Conservation (phyloP, 768 basidiomycete genomes). For the Termitomyces sp. region DNA sequence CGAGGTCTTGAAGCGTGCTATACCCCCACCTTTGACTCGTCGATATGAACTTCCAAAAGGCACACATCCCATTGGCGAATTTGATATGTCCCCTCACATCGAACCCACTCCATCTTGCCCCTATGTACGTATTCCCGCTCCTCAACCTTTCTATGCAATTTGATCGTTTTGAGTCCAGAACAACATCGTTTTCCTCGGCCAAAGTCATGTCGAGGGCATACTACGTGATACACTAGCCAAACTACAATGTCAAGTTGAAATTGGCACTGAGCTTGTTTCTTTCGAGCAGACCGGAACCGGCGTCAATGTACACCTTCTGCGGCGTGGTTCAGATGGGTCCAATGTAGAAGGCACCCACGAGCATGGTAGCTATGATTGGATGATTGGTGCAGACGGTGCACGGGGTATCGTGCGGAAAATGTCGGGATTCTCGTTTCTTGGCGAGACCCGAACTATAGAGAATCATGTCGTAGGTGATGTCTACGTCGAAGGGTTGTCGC, state of each 20-base stretch:
- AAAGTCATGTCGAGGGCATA: slow-evolving; percentile 30
- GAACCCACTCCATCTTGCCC: slow-evolving; percentile 27
- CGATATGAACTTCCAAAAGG: slow-evolving; percentile 30
- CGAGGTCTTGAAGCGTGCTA: slow-evolving; percentile 28
- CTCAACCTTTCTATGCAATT: background rate
- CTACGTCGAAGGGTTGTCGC: slow-evolving; percentile 30
- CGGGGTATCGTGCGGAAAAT: slow-evolving; percentile 35
- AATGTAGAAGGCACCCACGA: slow-evolving; percentile 19
- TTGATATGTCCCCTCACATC: slow-evolving; percentile 24
- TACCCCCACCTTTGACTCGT: slow-evolving; percentile 19
- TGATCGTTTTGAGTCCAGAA: slow-evolving; percentile 16
- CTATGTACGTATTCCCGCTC: slow-evolving; percentile 19
- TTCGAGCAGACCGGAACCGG: slow-evolving; percentile 31
- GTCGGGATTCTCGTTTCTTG: slow-evolving; percentile 33
- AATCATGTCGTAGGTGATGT: slow-evolving; percentile 37
- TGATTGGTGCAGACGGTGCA: slow-evolving; percentile 41
- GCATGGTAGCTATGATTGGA: slow-evolving; percentile 24
- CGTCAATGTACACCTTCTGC: slow-evolving; percentile 30
- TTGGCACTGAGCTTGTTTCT: slow-evolving; percentile 38
- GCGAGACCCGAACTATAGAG: slow-evolving; percentile 29
- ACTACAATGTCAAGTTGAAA: slow-evolving; percentile 30
- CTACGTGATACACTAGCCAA: slow-evolving; percentile 28
- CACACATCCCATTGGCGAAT: slow-evolving; percentile 19
- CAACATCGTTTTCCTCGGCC: slow-evolving; percentile 28
- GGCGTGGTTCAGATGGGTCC: slow-evolving; percentile 12